A percentile compares a stretch with the other conserved stretches of the same genome.
These are phyloP conservation scores for Petunia secreta DNA, from an alignment of 257 asterid species.

Conservation along the genomic window DNA sequence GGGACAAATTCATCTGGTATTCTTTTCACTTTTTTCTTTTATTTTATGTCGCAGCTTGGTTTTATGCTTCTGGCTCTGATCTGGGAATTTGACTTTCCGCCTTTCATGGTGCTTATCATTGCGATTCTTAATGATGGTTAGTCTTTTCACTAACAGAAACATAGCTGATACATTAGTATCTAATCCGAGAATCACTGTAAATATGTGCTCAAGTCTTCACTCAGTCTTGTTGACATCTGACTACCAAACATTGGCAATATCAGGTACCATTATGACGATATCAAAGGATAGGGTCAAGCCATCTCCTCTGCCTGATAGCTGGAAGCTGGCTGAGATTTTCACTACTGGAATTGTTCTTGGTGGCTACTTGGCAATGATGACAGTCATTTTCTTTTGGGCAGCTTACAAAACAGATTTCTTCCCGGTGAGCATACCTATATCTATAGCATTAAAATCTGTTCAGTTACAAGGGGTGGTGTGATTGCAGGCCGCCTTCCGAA, in stretches of 20 bases:
- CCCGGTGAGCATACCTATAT: constrained; percentile 57
- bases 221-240: constrained; percentile 21
- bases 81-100: constrained; percentile 96
- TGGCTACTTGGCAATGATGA: constrained; percentile 45
- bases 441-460: not conserved
- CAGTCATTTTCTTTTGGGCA: constrained; percentile 96
- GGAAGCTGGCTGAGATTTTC: constrained; percentile 51
- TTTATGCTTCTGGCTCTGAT: constrained; percentile 95
- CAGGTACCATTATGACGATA: constrained; percentile 50
- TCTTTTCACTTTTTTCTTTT: constrained; percentile 29
- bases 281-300: constrained; percentile 52
- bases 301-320: constrained; percentile 51
- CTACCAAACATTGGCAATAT: constrained; percentile 12
- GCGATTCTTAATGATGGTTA: constrained; percentile 94
- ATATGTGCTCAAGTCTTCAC: not conserved
- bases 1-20: constrained; percentile 13
- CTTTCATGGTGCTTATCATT: constrained; percentile 99
- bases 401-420: constrained; percentile 88
- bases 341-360: constrained; percentile 46
- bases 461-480: not conserved
- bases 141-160: constrained; percentile 25
- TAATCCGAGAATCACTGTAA: not conserved
- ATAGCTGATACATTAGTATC: constrained; percentile 8
- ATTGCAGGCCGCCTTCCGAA: not conserved
- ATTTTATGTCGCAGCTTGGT: constrained; percentile 70